Conservation (phyloP, 1,284 basidiomycete species). For the Ganoderma leucocontextum region DNA sequence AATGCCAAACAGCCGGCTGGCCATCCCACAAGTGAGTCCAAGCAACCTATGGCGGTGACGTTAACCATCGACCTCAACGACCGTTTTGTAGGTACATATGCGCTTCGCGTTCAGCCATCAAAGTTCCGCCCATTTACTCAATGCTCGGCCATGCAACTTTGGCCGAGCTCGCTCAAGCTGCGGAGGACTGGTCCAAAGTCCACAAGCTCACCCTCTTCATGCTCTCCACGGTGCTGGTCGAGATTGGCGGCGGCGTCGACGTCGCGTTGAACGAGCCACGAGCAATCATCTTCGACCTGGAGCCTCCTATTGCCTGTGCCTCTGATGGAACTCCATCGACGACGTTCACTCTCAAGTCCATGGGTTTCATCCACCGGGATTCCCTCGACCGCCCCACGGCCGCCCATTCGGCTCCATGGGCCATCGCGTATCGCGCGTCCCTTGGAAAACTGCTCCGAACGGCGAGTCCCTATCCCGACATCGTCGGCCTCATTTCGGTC, state of each 20-base stretch:
- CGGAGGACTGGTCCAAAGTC: background rate
- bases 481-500: background rate
- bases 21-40: conserved; percentile 1
- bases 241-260: no score
- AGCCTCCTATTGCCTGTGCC: no score
- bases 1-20: background rate
- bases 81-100: background rate
- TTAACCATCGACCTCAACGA: background rate
- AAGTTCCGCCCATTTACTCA: background rate
- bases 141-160: background rate
- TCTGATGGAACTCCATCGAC: background rate
- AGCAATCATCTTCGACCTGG: no score
- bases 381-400: no score
- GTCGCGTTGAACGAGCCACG: no score
- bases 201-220: no score
- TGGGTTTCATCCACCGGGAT: background rate
- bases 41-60: background rate
- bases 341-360: background rate
- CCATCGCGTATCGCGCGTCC: background rate
- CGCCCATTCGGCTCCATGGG: no score
- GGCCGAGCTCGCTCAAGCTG: background rate
- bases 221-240: no score
- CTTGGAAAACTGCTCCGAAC: background rate
- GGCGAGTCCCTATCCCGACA: background rate
- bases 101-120: background rate